Conservation (phyloP, 352 stramenopile genomes). For the Phytophthora capsici region DNA sequence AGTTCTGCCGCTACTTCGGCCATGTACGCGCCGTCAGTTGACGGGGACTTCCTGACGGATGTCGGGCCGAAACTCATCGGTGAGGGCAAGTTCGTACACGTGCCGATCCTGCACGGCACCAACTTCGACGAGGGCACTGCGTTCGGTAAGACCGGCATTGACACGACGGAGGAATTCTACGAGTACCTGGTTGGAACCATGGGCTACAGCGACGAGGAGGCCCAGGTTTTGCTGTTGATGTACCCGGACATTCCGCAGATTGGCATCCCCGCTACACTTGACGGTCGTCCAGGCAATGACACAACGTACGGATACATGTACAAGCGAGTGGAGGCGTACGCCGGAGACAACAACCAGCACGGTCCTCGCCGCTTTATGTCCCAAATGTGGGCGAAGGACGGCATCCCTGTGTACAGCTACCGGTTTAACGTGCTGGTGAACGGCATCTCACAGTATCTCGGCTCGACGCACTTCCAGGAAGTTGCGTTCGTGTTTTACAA, state of each 20-base stretch:
- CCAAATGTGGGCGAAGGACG: conserved; percentile 29
- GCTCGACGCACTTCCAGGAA: conserved; percentile 35
- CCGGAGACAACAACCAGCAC: conserved; percentile 25
- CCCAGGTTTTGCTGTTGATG: conserved; percentile 9
- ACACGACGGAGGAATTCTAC: conserved; percentile 33
- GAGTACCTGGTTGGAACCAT: conserved; percentile 18
- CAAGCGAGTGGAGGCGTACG: conserved; percentile 27
- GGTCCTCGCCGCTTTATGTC: conserved; percentile 27
- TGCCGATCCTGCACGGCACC: conserved; percentile 34
- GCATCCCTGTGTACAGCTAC: conserved; percentile 36
- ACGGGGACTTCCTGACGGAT: conserved; percentile 34
- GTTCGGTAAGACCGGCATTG: conserved; percentile 11
- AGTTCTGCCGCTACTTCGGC: conserved; percentile 19
- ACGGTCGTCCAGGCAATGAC: conserved; percentile 20
- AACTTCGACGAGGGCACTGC: conserved; percentile 39
- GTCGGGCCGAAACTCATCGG: conserved; percentile 17
- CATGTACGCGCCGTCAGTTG: conserved; percentile 27
- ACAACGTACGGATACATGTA: conserved; percentile 13
- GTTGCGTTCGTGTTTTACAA: conserved; percentile 43
- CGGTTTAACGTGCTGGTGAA: conserved; percentile 29
- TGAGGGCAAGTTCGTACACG: conserved; percentile 37
- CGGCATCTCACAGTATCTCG: conserved; percentile 13
- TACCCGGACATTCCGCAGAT: conserved; percentile 29
- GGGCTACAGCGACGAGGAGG: conserved; percentile 14
- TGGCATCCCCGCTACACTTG: conserved; percentile 21